These are phyloP conservation scores for Leishmania mexicana DNA, from an alignment of 208 protist species.

Conservation along the genomic window DNA sequence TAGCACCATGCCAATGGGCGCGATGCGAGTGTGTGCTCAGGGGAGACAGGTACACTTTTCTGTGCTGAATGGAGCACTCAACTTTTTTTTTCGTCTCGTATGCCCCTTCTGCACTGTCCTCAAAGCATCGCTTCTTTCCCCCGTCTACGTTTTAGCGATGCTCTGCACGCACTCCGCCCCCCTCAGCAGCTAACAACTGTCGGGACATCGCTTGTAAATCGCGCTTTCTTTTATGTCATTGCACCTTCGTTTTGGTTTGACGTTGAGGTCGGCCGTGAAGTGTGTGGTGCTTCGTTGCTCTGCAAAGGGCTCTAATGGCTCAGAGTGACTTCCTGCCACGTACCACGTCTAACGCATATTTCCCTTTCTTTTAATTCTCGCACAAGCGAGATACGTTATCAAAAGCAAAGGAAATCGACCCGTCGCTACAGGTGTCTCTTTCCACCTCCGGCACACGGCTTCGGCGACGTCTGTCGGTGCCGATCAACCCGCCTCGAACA, in stretches of 20 bases:
- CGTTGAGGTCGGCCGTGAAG: not conserved
- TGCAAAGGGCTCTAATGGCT: not conserved
- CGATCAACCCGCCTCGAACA: not conserved
- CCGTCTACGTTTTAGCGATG: not conserved
- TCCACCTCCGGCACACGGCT: not conserved
- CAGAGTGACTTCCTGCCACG: not conserved
- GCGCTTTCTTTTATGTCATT: not conserved
- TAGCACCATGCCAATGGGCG: not conserved
- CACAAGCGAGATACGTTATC: not conserved
- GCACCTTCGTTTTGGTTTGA: not conserved
- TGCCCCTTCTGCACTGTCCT: not conserved
- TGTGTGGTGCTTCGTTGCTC: not conserved
- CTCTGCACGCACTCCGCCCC: not conserved
- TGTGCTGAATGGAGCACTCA: not conserved
- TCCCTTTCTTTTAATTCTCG: not conserved
- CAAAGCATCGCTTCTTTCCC: not conserved
- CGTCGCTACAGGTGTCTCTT: not conserved
- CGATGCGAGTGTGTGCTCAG: not conserved
- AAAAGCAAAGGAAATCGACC: slow-evolving; percentile 1
- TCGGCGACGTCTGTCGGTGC: not conserved
- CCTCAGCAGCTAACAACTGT: not conserved
- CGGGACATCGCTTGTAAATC: not conserved
- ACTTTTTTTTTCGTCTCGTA: not conserved
- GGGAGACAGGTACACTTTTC: not conserved
- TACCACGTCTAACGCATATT: not conserved